Evolutionary conservation across 2,329 filamentous ascomycete genomes (phyloP).

Genomic region (Xylaria sp.): DNA sequence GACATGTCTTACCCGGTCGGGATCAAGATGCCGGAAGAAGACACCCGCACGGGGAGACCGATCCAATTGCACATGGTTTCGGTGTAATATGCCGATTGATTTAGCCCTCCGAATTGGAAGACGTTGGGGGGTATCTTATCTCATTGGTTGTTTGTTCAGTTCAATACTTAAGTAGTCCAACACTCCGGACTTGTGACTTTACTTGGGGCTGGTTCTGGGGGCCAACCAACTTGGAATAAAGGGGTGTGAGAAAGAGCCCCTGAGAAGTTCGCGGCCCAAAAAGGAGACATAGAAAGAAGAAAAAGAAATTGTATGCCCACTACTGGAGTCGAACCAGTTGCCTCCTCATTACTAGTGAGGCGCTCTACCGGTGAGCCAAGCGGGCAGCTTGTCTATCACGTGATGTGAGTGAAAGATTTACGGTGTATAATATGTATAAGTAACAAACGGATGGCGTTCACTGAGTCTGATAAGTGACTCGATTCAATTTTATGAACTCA

Average conservation of each 20-base stretch:
- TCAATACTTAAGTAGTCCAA: background rate
- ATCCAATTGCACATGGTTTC: background rate
- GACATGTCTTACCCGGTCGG: background rate
- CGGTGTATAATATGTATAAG: background rate
- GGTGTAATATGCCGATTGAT: background rate
- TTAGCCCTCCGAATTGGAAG: background rate
- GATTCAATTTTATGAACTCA: too few relatives aligned
- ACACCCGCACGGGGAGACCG: background rate
- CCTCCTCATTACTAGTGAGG: slow-evolving; percentile 27
- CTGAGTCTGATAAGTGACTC: background rate
- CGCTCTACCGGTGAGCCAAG: slow-evolving; percentile 33
- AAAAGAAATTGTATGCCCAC: slow-evolving; percentile 16
- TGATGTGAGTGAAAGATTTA: background rate
- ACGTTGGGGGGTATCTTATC: background rate
- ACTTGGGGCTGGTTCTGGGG: background rate
- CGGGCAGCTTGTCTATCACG: slow-evolving; percentile 13
- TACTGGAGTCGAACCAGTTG: slow-evolving; percentile 33
- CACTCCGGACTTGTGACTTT: background rate
- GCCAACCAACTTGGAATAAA: too few relatives aligned
- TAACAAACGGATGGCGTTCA: background rate
- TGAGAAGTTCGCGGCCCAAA: background rate
- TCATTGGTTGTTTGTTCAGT: background rate
- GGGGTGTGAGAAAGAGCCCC: background rate
- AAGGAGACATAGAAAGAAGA: background rate
- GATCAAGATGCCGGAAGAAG: background rate